Conservation (phyloP, 2,329 filamentous ascomycete species). For the Harringtonia lauricola region DNA sequence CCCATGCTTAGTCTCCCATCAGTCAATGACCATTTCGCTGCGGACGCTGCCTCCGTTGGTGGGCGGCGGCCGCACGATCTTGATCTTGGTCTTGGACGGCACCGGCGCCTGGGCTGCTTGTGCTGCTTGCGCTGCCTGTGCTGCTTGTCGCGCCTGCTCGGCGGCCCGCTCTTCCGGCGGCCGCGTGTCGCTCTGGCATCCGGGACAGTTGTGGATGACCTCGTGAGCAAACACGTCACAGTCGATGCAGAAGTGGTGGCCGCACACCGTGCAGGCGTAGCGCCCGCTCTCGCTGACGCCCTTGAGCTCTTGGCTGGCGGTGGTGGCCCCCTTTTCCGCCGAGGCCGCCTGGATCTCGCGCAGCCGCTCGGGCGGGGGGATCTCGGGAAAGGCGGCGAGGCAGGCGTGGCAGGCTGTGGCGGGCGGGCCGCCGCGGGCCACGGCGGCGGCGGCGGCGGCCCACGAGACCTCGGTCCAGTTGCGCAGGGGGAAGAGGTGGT, state of each 20-base stretch:
- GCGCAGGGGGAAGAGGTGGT: slow-evolving; percentile 79
- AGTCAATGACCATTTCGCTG: neutral
- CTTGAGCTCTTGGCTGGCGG: slow-evolving; percentile 27
- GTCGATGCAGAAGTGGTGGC: slow-evolving; percentile 92
- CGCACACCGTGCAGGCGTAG: slow-evolving; percentile 82
- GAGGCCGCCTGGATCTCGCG: slow-evolving; percentile 4
- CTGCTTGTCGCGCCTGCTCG: neutral
- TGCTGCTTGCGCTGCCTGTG: neutral
- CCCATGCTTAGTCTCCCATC: too few relatives aligned
- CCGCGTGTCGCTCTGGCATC: slow-evolving; percentile 54
- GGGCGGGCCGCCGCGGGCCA: slow-evolving; percentile 11
- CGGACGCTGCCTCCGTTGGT: slow-evolving; percentile 1
- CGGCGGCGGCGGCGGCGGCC: slow-evolving; percentile 51
- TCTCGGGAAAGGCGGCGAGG: slow-evolving; percentile 56
- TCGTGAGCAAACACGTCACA: slow-evolving; percentile 95
- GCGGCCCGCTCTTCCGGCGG: slow-evolving; percentile 1
- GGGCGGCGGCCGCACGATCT: neutral
- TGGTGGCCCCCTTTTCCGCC: neutral
- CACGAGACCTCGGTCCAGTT: slow-evolving; percentile 91
- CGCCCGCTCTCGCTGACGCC: slow-evolving; percentile 75
- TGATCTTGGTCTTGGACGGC: neutral
- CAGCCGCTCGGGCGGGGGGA: slow-evolving; percentile 14
- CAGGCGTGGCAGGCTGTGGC: slow-evolving; percentile 66
- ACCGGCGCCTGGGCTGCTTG: neutral
- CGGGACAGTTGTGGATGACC: slow-evolving; percentile 89